Evolutionary conservation across 768 basidiomycete genomes (phyloP).

Genomic region (Xerocomus spinulosus): DNA sequence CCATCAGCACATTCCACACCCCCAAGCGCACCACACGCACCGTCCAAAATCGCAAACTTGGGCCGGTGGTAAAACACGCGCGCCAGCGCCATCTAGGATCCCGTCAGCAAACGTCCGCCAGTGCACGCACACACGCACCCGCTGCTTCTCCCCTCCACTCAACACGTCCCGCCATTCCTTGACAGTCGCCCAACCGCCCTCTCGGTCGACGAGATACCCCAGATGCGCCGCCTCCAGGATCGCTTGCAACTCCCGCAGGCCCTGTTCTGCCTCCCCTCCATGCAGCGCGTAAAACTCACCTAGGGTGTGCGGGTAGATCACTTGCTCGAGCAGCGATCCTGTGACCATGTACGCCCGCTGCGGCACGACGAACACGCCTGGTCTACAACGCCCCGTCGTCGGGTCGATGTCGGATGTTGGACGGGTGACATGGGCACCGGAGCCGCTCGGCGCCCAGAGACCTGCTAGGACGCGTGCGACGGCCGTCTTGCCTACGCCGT

Average conservation of each 20-base stretch:
- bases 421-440: constrained; percentile 30
- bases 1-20: not conserved
- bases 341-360: constrained; percentile 91
- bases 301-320: constrained; percentile 76
- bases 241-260: constrained; percentile 62
- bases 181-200: constrained; percentile 83
- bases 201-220: constrained; percentile 77
- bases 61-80: constrained; percentile 89
- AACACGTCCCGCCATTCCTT: constrained; percentile 97
- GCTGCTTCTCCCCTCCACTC: constrained; percentile 95
- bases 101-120: not conserved
- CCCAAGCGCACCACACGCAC: constrained; percentile 38
- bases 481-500: constrained; percentile 89
- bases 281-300: constrained; percentile 67
- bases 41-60: constrained; percentile 80
- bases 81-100: constrained; percentile 78
- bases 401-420: constrained; percentile 23
- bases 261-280: constrained; percentile 43
- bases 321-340: constrained; percentile 85
- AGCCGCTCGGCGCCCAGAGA: constrained; percentile 68
- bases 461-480: constrained; percentile 87
- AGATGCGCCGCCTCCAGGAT: constrained; percentile 82
- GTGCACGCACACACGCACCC: constrained; percentile 38
- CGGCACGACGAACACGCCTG: constrained; percentile 79
- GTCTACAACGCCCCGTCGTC: constrained; percentile 30